Conservation (phyloP, 1,284 basidiomycete genomes). For the Trametes pubescens region DNA sequence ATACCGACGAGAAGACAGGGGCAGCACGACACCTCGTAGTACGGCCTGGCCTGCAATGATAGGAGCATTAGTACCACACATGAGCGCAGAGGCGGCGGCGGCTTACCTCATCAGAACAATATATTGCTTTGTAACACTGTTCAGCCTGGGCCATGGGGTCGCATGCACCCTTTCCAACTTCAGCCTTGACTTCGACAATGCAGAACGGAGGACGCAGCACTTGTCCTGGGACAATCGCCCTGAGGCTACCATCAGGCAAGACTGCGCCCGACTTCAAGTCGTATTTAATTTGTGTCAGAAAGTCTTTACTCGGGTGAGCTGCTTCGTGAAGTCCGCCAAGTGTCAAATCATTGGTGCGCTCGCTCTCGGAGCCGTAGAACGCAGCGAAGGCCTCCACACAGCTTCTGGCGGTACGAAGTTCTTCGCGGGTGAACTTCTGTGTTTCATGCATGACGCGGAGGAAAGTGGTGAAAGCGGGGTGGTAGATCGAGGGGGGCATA, state of each 20-base stretch:
- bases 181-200: conserved; percentile 26
- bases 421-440: conserved; percentile 1
- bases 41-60: conserved; percentile 7
- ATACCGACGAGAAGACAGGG: conserved; percentile 21
- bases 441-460: background rate
- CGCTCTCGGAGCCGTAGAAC: background rate
- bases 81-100: background rate
- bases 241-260: background rate
- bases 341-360: background rate
- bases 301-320: background rate
- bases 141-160: conserved; percentile 28
- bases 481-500: conserved; percentile 25
- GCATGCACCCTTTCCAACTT: conserved; percentile 24
- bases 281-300: background rate
- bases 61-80: background rate
- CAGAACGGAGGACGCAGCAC: background rate
- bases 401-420: background rate
- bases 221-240: background rate
- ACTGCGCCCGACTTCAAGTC: background rate
- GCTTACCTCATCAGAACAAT: conserved; percentile 15
- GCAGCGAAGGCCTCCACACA: background rate
- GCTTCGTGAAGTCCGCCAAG: background rate
- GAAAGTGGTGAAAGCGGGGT: conserved; percentile 26
- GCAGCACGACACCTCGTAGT: conserved; percentile 25
- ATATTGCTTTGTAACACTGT: conserved; percentile 18